These are phyloP conservation scores for Brassica balearica DNA, from an alignment of 441 rosid genomes.

Conservation along the genomic window DNA sequence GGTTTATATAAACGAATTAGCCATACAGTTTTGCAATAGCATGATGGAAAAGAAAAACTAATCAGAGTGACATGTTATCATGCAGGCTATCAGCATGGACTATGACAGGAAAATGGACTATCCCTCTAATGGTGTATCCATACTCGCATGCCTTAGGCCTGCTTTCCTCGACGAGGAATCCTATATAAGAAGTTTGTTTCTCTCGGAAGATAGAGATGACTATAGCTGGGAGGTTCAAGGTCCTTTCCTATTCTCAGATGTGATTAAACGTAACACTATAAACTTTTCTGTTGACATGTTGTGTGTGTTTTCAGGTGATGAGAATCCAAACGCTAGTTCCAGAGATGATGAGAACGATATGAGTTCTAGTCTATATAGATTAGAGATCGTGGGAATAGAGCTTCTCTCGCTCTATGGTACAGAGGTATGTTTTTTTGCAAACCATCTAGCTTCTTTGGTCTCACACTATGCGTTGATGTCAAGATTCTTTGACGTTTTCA, in stretches of 20 bases:
- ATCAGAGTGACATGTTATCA: constrained; percentile 23
- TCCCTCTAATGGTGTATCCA: constrained; percentile 89
- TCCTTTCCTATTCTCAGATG: neutral
- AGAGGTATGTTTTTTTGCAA: constrained; percentile 59
- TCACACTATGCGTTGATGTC: constrained; percentile 32
- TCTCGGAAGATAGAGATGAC: constrained; percentile 62
- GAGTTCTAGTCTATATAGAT: constrained; percentile 66
- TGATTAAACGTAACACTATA: neutral
- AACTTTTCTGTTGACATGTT: neutral
- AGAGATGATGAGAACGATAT: constrained; percentile 52
- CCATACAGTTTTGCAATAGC: constrained; percentile 8
- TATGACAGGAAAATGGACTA: constrained; percentile 67
- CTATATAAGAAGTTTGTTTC: constrained; percentile 68
- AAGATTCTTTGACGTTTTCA: constrained; percentile 48
- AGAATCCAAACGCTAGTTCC: constrained; percentile 52
- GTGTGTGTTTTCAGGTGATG: constrained; percentile 43
- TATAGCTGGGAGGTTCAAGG: constrained; percentile 64
- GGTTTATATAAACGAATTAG: constrained; percentile 50
- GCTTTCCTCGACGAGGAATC: constrained; percentile 81
- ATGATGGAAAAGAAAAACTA: constrained; percentile 13
- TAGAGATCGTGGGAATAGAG: constrained; percentile 77
- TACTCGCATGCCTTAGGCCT: constrained; percentile 81
- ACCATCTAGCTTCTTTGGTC: constrained; percentile 7
- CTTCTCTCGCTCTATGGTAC: constrained; percentile 48
- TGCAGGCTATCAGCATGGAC: constrained; percentile 63